Evolutionary conservation across 2,329 filamentous ascomycete species (phyloP).

Genomic region (Paraconiothyrium brasiliense): DNA sequence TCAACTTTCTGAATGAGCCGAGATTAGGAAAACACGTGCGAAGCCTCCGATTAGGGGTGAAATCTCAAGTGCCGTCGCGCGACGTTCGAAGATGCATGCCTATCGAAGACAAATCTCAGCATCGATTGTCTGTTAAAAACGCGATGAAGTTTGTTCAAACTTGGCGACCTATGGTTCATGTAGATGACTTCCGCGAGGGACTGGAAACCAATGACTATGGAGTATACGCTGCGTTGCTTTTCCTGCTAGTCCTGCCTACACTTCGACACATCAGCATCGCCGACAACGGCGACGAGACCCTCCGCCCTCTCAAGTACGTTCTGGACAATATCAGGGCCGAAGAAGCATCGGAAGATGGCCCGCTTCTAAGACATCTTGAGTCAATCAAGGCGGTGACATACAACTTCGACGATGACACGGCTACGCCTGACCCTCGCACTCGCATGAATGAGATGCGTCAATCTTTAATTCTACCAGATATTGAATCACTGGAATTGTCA

Average conservation of each 20-base stretch:
- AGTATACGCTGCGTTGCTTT: slow-evolving; percentile 34
- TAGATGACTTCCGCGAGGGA: slow-evolving; percentile 30
- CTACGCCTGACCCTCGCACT: slow-evolving; percentile 21
- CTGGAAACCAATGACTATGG: slow-evolving; percentile 36
- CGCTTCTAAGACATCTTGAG: slow-evolving; percentile 26
- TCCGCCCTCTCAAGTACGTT: slow-evolving; percentile 29
- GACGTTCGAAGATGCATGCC: slow-evolving; percentile 32
- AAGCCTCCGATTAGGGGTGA: slow-evolving; percentile 32
- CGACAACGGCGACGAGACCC: slow-evolving; percentile 29
- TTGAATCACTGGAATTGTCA: slow-evolving; percentile 25
- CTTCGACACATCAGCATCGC: slow-evolving; percentile 29
- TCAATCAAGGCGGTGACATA: slow-evolving; percentile 30
- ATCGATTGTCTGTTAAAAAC: slow-evolving; percentile 21
- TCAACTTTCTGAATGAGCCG: slow-evolving; percentile 29
- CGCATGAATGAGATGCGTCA: slow-evolving; percentile 20
- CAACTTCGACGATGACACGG: slow-evolving; percentile 30
- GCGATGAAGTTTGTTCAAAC: slow-evolving; percentile 24
- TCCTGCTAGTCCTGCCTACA: slow-evolving; percentile 32
- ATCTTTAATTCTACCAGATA: slow-evolving; percentile 26
- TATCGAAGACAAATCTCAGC: slow-evolving; percentile 25
- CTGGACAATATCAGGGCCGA: slow-evolving; percentile 27
- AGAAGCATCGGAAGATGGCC: slow-evolving; percentile 13
- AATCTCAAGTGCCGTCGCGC: slow-evolving; percentile 20
- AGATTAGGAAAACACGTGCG: slow-evolving; percentile 30
- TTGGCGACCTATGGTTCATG: slow-evolving; percentile 26